Evolutionary conservation across 169 alveolate genomes (phyloP).

Genomic region (Plasmodium vinckei): DNA sequence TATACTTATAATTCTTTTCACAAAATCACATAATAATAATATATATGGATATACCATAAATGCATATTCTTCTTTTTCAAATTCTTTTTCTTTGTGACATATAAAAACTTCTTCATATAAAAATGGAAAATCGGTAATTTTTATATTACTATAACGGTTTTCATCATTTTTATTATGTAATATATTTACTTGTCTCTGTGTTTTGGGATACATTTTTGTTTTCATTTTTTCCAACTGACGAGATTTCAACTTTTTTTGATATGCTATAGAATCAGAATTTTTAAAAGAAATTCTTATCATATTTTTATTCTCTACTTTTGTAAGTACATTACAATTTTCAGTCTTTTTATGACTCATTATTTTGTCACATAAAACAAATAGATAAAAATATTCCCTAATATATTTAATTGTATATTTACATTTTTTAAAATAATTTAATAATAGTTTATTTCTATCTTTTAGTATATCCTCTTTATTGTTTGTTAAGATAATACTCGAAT

Average conservation of each 20-base stretch:
- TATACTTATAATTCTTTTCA: slow-evolving; percentile 27
- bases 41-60: slow-evolving; percentile 44
- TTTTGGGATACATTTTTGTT: neutral
- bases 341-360: slow-evolving; percentile 3
- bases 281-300: slow-evolving; percentile 13
- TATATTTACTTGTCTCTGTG: neutral
- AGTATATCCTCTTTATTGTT: neutral
- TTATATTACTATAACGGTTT: neutral
- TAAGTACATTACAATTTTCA: neutral
- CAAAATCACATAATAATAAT: slow-evolving; percentile 41
- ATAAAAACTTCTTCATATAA: slow-evolving; percentile 46
- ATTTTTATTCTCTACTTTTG: neutral
- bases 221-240: slow-evolving; percentile 16
- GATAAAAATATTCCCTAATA: slow-evolving; percentile 55
- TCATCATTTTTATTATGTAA: neutral
- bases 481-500: no score
- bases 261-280: slow-evolving; percentile 9
- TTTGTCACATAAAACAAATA: slow-evolving; percentile 35
- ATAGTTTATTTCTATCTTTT: slow-evolving; percentile 2
- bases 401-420: slow-evolving; percentile 9
- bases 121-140: slow-evolving; percentile 5
- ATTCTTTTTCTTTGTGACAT: slow-evolving; percentile 21
- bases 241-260: slow-evolving; percentile 31
- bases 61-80: slow-evolving; percentile 22
- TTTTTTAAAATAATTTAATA: slow-evolving; percentile 26